Conservation (phyloP, 1,284 basidiomycete genomes). For the Pisolithus thermaeus region DNA sequence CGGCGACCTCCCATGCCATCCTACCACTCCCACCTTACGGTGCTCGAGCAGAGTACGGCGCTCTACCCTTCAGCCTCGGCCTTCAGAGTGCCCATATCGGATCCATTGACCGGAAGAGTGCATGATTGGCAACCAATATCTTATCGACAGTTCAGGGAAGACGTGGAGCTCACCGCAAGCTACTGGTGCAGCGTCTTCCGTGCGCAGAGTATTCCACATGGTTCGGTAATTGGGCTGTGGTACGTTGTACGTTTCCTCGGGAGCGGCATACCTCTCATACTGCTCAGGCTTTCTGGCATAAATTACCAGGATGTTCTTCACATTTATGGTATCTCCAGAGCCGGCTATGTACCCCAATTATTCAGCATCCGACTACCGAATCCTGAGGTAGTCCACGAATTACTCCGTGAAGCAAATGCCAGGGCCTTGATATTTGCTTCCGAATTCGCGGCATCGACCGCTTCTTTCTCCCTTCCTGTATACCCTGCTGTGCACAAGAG, state of each 20-base stretch:
- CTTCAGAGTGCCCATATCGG: conserved; percentile 44
- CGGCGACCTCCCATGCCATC: conserved; percentile 25
- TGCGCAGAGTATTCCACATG: conserved; percentile 37
- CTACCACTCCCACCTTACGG: conserved; percentile 41
- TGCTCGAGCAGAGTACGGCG: conserved; percentile 43
- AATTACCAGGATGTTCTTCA: conserved; percentile 62
- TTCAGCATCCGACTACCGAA: conserved; percentile 68
- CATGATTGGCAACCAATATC: conserved; percentile 46
- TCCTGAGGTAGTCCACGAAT: conserved; percentile 59
- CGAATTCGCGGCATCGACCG: conserved; percentile 35
- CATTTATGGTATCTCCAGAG: conserved; percentile 65
- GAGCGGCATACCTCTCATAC: conserved; percentile 4
- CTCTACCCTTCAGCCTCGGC: conserved; percentile 39
- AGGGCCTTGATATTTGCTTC: conserved; percentile 56
- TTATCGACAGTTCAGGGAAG: conserved; percentile 46
- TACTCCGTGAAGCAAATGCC: conserved; percentile 51
- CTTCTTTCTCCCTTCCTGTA: conserved; percentile 41
- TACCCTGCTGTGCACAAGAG: conserved; percentile 40
- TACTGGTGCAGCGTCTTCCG: conserved; percentile 48
- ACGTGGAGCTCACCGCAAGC: conserved; percentile 49
- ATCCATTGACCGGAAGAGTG: conserved; percentile 30
- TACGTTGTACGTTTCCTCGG: conserved; percentile 27
- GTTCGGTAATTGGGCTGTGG: conserved; percentile 66
- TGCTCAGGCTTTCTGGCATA: conserved; percentile 57
- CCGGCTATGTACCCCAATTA: conserved; percentile 66